Conservation (phyloP, 2,329 filamentous ascomycete species). For the Harringtonia lauricola region DNA sequence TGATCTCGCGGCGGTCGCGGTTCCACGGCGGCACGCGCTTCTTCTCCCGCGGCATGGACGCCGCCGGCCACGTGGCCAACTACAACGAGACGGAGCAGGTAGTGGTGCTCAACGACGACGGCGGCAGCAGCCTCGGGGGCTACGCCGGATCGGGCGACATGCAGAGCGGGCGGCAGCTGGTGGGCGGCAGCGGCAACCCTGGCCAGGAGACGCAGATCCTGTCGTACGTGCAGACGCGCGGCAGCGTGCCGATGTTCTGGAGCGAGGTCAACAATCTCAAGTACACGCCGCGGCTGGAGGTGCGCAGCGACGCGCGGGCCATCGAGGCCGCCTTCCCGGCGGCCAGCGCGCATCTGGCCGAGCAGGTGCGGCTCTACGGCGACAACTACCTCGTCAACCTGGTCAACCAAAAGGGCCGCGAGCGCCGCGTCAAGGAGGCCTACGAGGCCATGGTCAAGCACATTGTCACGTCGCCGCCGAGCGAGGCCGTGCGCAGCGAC, state of each 20-base stretch:
- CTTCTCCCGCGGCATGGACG: conserved; percentile 88
- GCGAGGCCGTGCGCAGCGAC: conserved; percentile 56
- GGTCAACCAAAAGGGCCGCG: conserved; percentile 91
- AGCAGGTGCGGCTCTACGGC: conserved; percentile 88
- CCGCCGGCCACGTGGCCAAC: conserved; percentile 90
- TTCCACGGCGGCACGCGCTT: conserved; percentile 87
- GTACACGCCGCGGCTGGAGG: conserved; percentile 83
- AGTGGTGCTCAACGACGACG: conserved; percentile 74
- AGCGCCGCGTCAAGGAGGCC: conserved; percentile 78
- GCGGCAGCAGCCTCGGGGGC: conserved; percentile 60
- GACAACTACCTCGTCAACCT: conserved; percentile 97
- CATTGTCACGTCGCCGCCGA: conserved; percentile 59
- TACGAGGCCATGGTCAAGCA: conserved; percentile 84
- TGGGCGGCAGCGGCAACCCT: conserved; percentile 24
- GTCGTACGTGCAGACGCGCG: conserved; percentile 91
- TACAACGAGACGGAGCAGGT: conserved; percentile 98
- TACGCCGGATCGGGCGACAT: conserved; percentile 69
- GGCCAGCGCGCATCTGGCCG: conserved; percentile 77
- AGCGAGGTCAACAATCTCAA: conserved; percentile 87
- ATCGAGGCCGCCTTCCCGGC: conserved; percentile 71
- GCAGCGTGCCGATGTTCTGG: conserved; percentile 94
- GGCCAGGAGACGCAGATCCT: conserved; percentile 67
- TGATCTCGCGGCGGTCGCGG: conserved; percentile 83
- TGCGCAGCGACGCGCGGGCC: conserved; percentile 74
- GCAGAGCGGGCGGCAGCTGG: conserved; percentile 56